Conservation (phyloP, 495 filamentous ascomycete species). For the Penicillium canariense region DNA sequence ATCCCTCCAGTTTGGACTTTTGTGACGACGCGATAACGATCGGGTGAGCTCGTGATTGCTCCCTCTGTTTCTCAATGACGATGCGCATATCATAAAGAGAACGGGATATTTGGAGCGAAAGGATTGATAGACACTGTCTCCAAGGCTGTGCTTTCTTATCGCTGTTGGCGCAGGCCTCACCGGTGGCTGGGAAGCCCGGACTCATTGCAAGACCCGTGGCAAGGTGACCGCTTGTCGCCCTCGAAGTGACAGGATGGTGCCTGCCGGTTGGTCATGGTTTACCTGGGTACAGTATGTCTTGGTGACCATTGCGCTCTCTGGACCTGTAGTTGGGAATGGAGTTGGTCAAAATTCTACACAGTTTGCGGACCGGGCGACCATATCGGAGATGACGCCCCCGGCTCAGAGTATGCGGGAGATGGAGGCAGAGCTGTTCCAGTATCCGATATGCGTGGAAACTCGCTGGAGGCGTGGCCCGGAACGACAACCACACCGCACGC, state of each 20-base stretch:
- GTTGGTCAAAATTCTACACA: conserved; percentile 9
- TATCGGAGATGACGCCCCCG: conserved; percentile 12
- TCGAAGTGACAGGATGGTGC: conserved; percentile 14
- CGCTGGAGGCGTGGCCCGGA: conserved; percentile 11
- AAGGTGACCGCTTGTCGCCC: background rate
- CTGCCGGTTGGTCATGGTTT: conserved; percentile 14
- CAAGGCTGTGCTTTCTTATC: background rate
- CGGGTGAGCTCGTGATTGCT: background rate
- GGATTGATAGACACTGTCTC: background rate
- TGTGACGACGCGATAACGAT: background rate
- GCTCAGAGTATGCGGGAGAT: conserved; percentile 15
- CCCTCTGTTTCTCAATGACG: background rate
- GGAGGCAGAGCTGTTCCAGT: conserved; percentile 19
- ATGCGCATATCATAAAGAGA: background rate
- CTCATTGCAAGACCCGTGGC: conserved; percentile 4
- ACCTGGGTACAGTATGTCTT: conserved; percentile 6
- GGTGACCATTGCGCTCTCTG: conserved; percentile 9
- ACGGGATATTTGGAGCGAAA: background rate
- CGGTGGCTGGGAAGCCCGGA: conserved; percentile 3
- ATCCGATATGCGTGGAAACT: conserved; percentile 19
- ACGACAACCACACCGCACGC: background rate
- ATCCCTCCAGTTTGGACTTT: background rate
- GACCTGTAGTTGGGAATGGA: conserved; percentile 3
- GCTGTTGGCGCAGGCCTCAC: background rate
- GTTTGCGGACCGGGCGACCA: background rate